These are phyloP conservation scores for Perkinsus olseni DNA, from an alignment of 169 alveolate species.

Conservation along the genomic window DNA sequence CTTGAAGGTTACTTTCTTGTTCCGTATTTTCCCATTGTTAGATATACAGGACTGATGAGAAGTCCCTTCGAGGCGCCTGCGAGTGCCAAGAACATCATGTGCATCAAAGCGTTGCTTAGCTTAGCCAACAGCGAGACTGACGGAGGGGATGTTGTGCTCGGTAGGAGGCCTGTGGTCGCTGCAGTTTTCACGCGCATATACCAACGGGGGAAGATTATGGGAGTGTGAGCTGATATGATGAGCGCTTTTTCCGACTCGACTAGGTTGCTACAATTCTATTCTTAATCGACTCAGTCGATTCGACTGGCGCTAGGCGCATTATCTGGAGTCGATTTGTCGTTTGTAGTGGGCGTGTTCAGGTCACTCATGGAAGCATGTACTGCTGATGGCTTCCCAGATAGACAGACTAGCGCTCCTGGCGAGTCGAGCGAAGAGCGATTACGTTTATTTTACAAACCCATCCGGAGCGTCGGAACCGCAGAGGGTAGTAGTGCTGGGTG, in stretches of 20 bases:
- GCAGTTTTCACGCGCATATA: no score
- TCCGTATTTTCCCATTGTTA: constrained; percentile 6
- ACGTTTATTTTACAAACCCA: background rate
- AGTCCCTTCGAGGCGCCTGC: constrained; percentile 37
- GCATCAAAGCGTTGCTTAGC: constrained; percentile 60
- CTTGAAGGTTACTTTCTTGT: background rate
- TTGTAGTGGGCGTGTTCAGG: no score
- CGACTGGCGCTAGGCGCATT: no score
- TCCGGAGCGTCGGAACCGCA: background rate
- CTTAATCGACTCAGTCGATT: no score
- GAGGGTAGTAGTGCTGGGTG: background rate
- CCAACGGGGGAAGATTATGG: no score
- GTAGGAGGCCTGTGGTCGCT: background rate
- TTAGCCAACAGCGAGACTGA: constrained; percentile 36
- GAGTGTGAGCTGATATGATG: no score
- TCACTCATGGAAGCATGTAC: constrained; percentile 45
- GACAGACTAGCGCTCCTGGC: background rate
- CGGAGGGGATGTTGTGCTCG: constrained; percentile 44
- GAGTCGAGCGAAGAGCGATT: background rate
- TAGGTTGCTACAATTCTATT: no score
- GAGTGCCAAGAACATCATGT: constrained; percentile 54
- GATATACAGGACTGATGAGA: constrained; percentile 48
- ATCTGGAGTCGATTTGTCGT: no score
- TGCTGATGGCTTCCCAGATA: constrained; percentile 43
- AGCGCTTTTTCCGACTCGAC: no score